Evolutionary conservation across 2,329 filamentous ascomycete genomes (phyloP), one percentile per base, ranked within the genome.

Genomic region (Aureobasidium namibiae): DNA sequence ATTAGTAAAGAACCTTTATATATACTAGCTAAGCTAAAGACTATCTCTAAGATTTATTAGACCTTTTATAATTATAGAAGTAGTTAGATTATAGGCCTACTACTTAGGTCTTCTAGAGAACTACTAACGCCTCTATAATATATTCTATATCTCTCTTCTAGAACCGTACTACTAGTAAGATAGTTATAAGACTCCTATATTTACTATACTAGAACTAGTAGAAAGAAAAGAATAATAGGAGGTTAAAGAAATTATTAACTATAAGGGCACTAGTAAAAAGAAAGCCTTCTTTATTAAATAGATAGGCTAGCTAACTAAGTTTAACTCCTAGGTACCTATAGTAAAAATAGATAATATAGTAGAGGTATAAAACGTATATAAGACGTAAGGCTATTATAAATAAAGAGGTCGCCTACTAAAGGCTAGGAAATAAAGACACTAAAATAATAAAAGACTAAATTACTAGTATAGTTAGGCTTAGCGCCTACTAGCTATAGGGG

Each of bases 91-190:
- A 16, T 61, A 63, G 41, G 41, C 57, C 36, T 62, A 62, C 46
- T 39, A 45, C 36, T 38, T 63, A 53, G 39, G 18, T 0, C 36
- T 63, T 23, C 61, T 53, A 36, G 24, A 42, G 0, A 52, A 23
- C 18, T 61, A 62, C 31, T 38, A 31, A 16, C 56, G 38, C 1
- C n/a, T 63, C 7, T 54, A 63, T 44, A 41, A 61, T 21, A 36
- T 63, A 18, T 64, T 64, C 24, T 60, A 64, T 48, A 52, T 64
- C 11, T 61, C 21, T 13, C 44, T 62, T 8, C 38, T 64, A 33
- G 36, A 61, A 45, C 54, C 33, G 29, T 63, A 61, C 42, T 16
- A 36, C 13, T 36, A 36, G 34, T 4, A 4, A 14, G 34, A 36
- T n/a, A 5, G 34, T 3, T 16, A 16, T 36, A 2, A 4, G 16